Base-by-base conservation (phyloP, 345 rosid genomes). In the Hibiscus syriacus region DNA sequence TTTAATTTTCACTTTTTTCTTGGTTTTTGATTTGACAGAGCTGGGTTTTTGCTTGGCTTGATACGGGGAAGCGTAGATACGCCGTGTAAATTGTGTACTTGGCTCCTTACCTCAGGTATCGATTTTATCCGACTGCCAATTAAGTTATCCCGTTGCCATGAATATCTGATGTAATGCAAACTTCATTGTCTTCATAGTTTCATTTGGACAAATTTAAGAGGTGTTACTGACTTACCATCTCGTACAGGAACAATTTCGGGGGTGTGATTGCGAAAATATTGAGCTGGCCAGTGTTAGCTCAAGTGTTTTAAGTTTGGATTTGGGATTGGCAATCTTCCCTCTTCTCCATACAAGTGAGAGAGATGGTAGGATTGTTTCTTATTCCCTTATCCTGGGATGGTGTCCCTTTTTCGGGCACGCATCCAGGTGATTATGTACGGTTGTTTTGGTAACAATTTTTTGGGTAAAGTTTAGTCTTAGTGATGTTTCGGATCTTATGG, bases 31-130 rank as follows among this genome's bases (percentile, higher is more conserved):
- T 55, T 54, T 56, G 43, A 34, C 70, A 94, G 99, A 81, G 97
- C 77, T 94, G 99, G 99, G 85, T 94, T 17, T 94, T 94, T 73
- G 99, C 99, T 14, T 91, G 97, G 95, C 92, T 91, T 75, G 99
- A 94, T 74, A 87, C 97, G 0, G 95, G 92, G 39, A 89, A 81
- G 69, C 78, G 95, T 53, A 90, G 92, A 12, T 94, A 91, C 67
- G 90, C 90, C 17, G 76, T 86, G 14, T 91, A 86, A 36, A 70
- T 87, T 58, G 92, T 80, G 0, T 94, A 94, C 81, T 77, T 94
- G 80, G 85, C 84, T 77, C 97, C 99, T 4, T 94, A 91, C 68
- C 23, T 94, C 45, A 91, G 91, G 99, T 90, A 73, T 26, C 12
- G 1, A 19, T 23, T 75, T 64, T 30, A 12, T 32, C 10, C 10